phyloP scores from a whole-genome alignment of 2,329 filamentous ascomycete species.

The Aspergillus persii region DNA sequence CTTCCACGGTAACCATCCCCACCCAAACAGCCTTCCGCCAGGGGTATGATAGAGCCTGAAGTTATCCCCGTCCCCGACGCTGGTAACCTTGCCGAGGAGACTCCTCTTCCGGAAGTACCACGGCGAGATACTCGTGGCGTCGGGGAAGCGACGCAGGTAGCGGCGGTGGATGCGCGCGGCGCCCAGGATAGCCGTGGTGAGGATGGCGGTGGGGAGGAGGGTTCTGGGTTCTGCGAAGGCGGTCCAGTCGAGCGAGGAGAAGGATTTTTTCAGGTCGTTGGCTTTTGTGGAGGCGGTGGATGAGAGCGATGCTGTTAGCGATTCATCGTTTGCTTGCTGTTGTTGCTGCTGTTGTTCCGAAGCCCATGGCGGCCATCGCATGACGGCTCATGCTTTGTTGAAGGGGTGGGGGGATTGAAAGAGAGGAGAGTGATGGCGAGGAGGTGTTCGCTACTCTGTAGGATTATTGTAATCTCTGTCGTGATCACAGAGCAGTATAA shows the following conservation, averaged over 20 bases:
- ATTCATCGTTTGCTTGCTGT: conserved; percentile 1
- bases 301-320: conserved; percentile 7
- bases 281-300: conserved; percentile 28
- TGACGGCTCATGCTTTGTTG: conserved; percentile 33
- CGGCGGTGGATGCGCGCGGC: conserved; percentile 35
- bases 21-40: conserved; percentile 80
- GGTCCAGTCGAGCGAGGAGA: conserved; percentile 43
- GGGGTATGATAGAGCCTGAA: conserved; percentile 94
- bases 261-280: conserved; percentile 41
- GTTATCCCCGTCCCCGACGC: conserved; percentile 93
- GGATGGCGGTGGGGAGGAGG: conserved; percentile 36
- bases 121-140: conserved; percentile 70
- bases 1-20: conserved; percentile 81
- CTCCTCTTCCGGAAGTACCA: conserved; percentile 71
- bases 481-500: background rate
- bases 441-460: too few species aligned
- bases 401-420: background rate
- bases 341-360: conserved; percentile 28
- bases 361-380: conserved; percentile 52
- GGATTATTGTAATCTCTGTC: background rate
- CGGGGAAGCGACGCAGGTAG: conserved; percentile 82
- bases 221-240: conserved; percentile 38
- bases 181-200: conserved; percentile 39
- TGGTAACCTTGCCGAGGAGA: conserved; percentile 82
- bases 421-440: conserved; percentile 2